phyloP scores from a whole-genome alignment of 179 eudicot genomes.

The Gypsophila paniculata region DNA sequence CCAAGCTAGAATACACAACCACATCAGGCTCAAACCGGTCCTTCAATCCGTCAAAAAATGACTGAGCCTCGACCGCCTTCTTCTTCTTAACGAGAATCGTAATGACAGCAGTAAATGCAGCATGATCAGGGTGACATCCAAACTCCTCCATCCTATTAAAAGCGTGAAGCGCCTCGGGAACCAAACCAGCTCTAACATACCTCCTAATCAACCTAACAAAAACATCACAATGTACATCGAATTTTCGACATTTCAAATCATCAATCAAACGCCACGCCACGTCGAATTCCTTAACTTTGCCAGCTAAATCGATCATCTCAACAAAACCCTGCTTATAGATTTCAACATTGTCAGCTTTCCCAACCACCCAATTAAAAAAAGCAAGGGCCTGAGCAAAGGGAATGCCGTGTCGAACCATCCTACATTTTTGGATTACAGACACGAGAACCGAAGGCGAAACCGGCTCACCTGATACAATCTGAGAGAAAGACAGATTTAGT shows the following conservation, averaged over 20 bases:
- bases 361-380: conserved; percentile 75
- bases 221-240: conserved; percentile 39
- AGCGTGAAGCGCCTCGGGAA: conserved; percentile 57
- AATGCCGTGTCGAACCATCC: conserved; percentile 58
- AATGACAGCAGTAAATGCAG: conserved; percentile 49
- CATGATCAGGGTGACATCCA: conserved; percentile 50
- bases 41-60: conserved; percentile 66
- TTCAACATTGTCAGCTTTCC: neutral
- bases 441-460: conserved; percentile 42
- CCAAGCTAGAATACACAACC: conserved; percentile 61
- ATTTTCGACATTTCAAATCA: conserved; percentile 42
- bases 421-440: conserved; percentile 50
- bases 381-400: conserved; percentile 67
- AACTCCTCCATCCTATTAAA: conserved; percentile 86
- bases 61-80: conserved; percentile 66
- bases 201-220: conserved; percentile 55
- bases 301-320: conserved; percentile 71
- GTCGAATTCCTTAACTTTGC: conserved; percentile 63
- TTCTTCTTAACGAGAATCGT: conserved; percentile 60
- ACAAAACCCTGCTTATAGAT: conserved; percentile 33
- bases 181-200: conserved; percentile 70
- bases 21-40: conserved; percentile 63
- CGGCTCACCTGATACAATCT: conserved; percentile 29
- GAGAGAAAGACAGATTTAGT: conserved; percentile 46
- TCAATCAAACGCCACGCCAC: conserved; percentile 73